Base-by-base conservation (phyloP, 1,284 basidiomycete species). In the Cryptococcus sp. region DNA sequence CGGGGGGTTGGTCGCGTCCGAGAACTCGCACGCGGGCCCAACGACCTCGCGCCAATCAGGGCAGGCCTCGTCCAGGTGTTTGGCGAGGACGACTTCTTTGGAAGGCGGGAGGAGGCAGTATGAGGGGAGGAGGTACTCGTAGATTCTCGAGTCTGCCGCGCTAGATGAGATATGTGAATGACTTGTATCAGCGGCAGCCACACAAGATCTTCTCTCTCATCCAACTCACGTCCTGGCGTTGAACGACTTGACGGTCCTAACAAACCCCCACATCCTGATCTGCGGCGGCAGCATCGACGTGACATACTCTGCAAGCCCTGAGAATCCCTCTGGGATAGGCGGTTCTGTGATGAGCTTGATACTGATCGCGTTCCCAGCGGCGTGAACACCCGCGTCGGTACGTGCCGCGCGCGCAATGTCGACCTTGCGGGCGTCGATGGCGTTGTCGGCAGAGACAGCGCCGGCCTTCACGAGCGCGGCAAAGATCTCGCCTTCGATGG, bases 351-450 rank as follows among this genome's bases (percentile, higher is more conserved):
- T 96, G 80, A 95, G 82, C 77, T 96, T 97, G 74, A 96, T 82
- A 8, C 90, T 91, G 15, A 97, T 70, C 16, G 72, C 75, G 57
- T 99, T 99, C 12, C 94, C 91, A 7, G 93, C 94, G 5, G 96
- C 96, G 71, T 98, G 94, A 5, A 99, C 96, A 18, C 96, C 96
- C 1, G 94, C 89, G 75, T 99, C 96, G 0, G 96, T 99, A 2
- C 96, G 82, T 6, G 96, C 96, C 2, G 95, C 91, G 39, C 96
- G 85, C 45, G 86, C 86, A 13, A 98, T 83, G 48, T 83, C 84
- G 52, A 87, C 91, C 80, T 98, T 98, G 50, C 85, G 84, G 28
- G 92, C 89, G 75, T 97, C 88, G 60, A 89, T 85, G 0, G 93
- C 86, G 69, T 99, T 99, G 70, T 97, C 94, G 56, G 86, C 81